A percentile compares a stretch with the other conserved stretches of the same genome.
phyloP scores from a whole-genome alignment of 2,329 filamentous ascomycete genomes.

The Hypoxylon rubiginosum region DNA sequence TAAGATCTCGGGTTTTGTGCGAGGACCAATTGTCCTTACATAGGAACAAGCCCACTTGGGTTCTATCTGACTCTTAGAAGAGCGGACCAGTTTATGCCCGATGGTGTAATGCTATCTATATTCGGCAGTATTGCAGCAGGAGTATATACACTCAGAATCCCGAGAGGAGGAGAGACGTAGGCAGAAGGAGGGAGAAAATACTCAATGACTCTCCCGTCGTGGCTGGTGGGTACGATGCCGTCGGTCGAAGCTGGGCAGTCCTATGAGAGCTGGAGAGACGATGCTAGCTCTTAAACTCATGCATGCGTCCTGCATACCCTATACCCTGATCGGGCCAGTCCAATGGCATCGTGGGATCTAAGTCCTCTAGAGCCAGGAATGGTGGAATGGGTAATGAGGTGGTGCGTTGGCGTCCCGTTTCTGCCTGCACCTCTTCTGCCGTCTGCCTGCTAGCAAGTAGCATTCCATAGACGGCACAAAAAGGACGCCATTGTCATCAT shows the following conservation, averaged over 20 bases:
- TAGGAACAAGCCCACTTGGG: conserved; percentile 9
- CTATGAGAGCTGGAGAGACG: conserved; percentile 40
- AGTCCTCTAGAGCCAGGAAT: conserved; percentile 29
- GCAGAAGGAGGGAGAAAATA: conserved; percentile 19
- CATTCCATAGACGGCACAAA: conserved; percentile 33
- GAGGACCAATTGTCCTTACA: conserved; percentile 19
- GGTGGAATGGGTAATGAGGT: conserved; percentile 27
- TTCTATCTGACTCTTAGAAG: conserved; percentile 11
- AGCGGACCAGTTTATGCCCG: conserved; percentile 21
- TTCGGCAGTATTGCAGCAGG: conserved; percentile 18
- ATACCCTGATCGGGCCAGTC: conserved; percentile 31
- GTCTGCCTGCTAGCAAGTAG: conserved; percentile 43
- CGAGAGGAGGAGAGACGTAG: conserved; percentile 6
- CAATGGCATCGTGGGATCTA: conserved; percentile 36
- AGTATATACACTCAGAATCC: conserved; percentile 10
- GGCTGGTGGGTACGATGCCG: conserved; percentile 23
- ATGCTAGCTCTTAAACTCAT: conserved; percentile 40
- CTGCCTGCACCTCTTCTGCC: conserved; percentile 41
- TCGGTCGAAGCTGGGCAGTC: conserved; percentile 31
- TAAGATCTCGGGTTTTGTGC: conserved; percentile 31
- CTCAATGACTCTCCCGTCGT: conserved; percentile 42
- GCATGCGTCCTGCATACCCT: conserved; percentile 43
- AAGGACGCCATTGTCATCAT: conserved; percentile 41
- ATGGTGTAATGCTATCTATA: conserved; percentile 35
- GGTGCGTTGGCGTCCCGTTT: conserved; percentile 45